Evolutionary conservation across 345 rosid species (phyloP).

Genomic region (Hypericum androsaemum): DNA sequence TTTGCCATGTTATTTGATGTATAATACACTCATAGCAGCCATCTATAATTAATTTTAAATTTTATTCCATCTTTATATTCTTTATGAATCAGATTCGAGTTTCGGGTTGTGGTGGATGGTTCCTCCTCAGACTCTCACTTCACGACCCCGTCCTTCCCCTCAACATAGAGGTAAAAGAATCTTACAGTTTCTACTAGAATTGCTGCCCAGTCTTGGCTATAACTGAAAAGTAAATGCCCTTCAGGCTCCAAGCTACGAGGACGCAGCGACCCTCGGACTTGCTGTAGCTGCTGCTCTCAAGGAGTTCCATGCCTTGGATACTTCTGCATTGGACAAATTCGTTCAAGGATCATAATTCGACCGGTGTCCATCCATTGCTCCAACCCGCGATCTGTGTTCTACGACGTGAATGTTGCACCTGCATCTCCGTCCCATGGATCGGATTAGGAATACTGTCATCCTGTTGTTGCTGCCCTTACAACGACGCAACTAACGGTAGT

Average conservation of each 20-base stretch:
- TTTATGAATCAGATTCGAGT: slow-evolving; percentile 56
- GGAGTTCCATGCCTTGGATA: slow-evolving; percentile 75
- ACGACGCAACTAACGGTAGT: no score
- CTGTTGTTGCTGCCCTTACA: no score
- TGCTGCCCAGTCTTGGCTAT: background rate
- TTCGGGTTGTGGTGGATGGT: slow-evolving; percentile 94
- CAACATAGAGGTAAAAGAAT: slow-evolving; percentile 65
- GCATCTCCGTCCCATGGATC: background rate
- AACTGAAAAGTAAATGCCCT: background rate
- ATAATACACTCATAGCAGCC: no score
- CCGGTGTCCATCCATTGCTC: background rate
- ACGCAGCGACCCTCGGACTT: slow-evolving; percentile 70
- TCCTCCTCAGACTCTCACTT: slow-evolving; percentile 93
- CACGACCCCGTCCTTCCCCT: slow-evolving; percentile 99
- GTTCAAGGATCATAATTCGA: slow-evolving; percentile 20
- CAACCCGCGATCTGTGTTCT: slow-evolving; percentile 1
- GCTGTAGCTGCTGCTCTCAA: slow-evolving; percentile 50
- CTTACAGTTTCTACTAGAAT: slow-evolving; percentile 7
- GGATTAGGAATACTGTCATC: background rate
- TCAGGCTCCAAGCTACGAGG: slow-evolving; percentile 69
- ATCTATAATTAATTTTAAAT: background rate
- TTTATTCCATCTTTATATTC: background rate
- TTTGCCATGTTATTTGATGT: no score
- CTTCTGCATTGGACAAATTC: slow-evolving; percentile 61
- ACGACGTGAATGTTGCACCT: background rate